Base-by-base conservation (phyloP, 148 eudicot genomes). In the Fagopyrum esculentum region DNA sequence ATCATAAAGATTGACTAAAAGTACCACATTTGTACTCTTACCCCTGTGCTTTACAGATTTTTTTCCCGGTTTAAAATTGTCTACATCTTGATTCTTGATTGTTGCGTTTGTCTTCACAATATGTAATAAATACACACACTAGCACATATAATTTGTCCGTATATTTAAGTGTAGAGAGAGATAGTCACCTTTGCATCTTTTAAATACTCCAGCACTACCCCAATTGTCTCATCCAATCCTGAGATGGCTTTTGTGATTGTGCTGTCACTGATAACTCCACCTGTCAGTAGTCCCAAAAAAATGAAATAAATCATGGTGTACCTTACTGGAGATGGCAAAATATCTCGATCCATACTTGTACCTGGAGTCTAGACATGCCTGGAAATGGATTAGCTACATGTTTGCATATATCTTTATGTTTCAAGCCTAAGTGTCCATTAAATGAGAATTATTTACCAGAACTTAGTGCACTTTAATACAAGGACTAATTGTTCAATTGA, bases 121-220 rank as follows among this genome's bases (percentile, higher is more conserved):
- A 15, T 52, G 57, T 12, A 52, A 7, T 57, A 57, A 19, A 57
- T 57, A 29, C 63, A 57, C 19, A 2, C 6, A 57, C 30, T 64
- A 9, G 70, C 70, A 35, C 70, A 40, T 17, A 64, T 40, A 64
- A 64, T 59, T 59, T 9, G 16, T 43, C 69, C 3, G 19, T 66
- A 66, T 63, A 30, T 63, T 17, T 43, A 46, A 66, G 19, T 66
- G 71, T 40, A 66, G 47, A 66, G 71, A 57, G 63, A 40, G 68
- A 61, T 2, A 61, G 45, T 70, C 87, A 89, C 98, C 96, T 90
- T 91, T 30, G 93, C 93, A 84, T 94, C 98, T 83, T 90, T 90
- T 61, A 94, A 79, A 80, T 90, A 94, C 79, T 90, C 98, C 4
- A 94, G 87, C 74, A 90, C 90, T 54, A 87, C 87, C 30, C 84